phyloP scores from a whole-genome alignment of 2,329 filamentous ascomycete species.

The Fusarium algeriense region DNA sequence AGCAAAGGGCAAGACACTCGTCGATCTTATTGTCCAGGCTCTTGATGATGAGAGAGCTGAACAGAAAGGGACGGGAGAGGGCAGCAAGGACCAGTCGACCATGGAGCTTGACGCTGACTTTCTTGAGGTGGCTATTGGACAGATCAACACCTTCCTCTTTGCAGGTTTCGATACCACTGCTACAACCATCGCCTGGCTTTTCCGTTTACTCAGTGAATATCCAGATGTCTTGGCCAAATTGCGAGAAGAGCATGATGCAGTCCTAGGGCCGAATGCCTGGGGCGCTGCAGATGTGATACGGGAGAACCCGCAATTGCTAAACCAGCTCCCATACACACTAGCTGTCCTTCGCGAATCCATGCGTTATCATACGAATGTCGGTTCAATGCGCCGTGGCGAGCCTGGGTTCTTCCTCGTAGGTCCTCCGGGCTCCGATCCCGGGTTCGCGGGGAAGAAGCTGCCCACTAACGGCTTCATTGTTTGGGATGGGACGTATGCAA shows the following conservation, averaged over 20 bases:
- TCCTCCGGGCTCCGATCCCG: conserved; percentile 17
- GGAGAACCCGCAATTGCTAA: conserved; percentile 44
- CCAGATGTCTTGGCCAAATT: conserved; percentile 49
- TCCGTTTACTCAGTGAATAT: conserved; percentile 49
- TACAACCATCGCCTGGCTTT: conserved; percentile 52
- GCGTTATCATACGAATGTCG: conserved; percentile 48
- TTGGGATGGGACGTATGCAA: conserved; percentile 32
- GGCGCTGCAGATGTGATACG: conserved; percentile 35
- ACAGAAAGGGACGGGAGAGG: not conserved
- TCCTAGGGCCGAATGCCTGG: conserved; percentile 49
- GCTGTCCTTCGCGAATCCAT: conserved; percentile 55
- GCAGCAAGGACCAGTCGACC: not conserved
- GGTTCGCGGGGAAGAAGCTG: conserved; percentile 32
- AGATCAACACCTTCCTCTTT: conserved; percentile 55
- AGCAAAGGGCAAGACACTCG: conserved; percentile 25
- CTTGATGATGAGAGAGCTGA: conserved; percentile 22
- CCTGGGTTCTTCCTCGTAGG: conserved; percentile 47
- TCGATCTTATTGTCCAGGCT: conserved; percentile 30
- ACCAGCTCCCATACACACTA: conserved; percentile 53
- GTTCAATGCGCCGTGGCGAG: conserved; percentile 30
- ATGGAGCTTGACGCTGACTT: conserved; percentile 37
- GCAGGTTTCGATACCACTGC: conserved; percentile 56
- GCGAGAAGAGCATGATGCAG: conserved; percentile 53
- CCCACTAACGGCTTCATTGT: conserved; percentile 49
- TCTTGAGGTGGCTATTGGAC: conserved; percentile 47